phyloP scores from a whole-genome alignment of 257 asterid genomes.

The Solanum acaule region DNA sequence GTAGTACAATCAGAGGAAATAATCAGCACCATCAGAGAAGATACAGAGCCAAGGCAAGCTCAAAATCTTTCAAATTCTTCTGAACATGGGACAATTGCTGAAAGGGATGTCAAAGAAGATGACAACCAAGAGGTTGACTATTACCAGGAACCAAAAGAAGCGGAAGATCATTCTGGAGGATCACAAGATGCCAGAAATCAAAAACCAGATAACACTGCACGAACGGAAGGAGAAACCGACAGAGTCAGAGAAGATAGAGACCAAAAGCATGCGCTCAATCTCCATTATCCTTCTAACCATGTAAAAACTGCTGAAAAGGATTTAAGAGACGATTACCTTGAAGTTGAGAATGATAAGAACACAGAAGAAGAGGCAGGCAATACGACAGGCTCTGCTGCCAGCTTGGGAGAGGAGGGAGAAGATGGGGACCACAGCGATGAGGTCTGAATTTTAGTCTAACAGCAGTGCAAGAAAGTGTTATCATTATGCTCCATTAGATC shows the following conservation, averaged over 20 bases:
- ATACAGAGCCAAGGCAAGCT: not conserved
- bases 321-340: slow-evolving; percentile 2
- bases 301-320: not conserved
- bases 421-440: slow-evolving; percentile 6
- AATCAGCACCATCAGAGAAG: not conserved
- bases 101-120: slow-evolving; percentile 4
- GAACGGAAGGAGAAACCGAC: not conserved
- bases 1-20: not conserved
- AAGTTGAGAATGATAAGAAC: slow-evolving; percentile 14
- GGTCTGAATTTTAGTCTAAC: slow-evolving; percentile 20
- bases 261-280: not conserved
- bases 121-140: not conserved
- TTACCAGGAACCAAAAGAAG: slow-evolving; percentile 11
- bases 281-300: not conserved
- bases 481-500: not conserved
- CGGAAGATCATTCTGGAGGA: not conserved
- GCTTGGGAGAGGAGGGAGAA: slow-evolving; percentile 9
- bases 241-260: not conserved
- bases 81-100: slow-evolving; percentile 1
- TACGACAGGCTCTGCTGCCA: not conserved
- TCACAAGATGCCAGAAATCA: not conserved
- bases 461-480: not conserved
- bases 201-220: not conserved
- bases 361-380: slow-evolving; percentile 11
- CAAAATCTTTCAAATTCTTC: not conserved